Conservation (phyloP, 148 eudicot genomes). For the Chenopodium album region DNA sequence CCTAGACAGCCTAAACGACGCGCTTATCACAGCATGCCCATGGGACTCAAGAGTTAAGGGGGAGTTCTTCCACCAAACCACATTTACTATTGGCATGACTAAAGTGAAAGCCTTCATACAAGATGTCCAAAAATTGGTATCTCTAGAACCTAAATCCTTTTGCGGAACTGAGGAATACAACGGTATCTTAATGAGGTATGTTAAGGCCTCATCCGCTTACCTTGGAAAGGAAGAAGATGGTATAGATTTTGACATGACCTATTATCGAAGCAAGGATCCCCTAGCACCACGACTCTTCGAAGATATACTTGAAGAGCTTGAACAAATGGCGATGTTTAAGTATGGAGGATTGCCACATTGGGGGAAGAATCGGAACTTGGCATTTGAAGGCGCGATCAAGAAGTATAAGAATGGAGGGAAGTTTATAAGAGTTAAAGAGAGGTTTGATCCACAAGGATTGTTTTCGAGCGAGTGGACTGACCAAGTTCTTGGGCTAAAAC, state of each 20-base stretch:
- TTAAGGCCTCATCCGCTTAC: constrained; percentile 69
- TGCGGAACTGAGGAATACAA: constrained; percentile 62
- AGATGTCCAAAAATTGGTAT: constrained; percentile 57
- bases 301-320: constrained; percentile 68
- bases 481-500: constrained; percentile 53
- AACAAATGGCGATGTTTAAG: constrained; percentile 71
- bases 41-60: constrained; percentile 69
- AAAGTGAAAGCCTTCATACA: constrained; percentile 57
- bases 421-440: constrained; percentile 51
- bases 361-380: constrained; percentile 83
- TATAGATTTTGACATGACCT: constrained; percentile 71
- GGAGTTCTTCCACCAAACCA: constrained; percentile 59
- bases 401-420: constrained; percentile 45
- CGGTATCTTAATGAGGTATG: constrained; percentile 74
- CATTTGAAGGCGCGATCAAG: constrained; percentile 53
- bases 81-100: constrained; percentile 49
- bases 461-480: constrained; percentile 79
- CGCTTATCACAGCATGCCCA: constrained; percentile 48
- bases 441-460: constrained; percentile 63
- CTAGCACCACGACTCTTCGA: constrained; percentile 52
- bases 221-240: constrained; percentile 69
- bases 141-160: constrained; percentile 49
- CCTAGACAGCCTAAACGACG: constrained; percentile 44
- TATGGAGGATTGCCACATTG: constrained; percentile 79
- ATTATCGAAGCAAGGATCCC: constrained; percentile 74